Percentiles rank a stretch among this genome's conserved stretches.
These are phyloP conservation scores for Lactarius tabidus DNA, from an alignment of 768 basidiomycete genomes.

Conservation along the genomic window DNA sequence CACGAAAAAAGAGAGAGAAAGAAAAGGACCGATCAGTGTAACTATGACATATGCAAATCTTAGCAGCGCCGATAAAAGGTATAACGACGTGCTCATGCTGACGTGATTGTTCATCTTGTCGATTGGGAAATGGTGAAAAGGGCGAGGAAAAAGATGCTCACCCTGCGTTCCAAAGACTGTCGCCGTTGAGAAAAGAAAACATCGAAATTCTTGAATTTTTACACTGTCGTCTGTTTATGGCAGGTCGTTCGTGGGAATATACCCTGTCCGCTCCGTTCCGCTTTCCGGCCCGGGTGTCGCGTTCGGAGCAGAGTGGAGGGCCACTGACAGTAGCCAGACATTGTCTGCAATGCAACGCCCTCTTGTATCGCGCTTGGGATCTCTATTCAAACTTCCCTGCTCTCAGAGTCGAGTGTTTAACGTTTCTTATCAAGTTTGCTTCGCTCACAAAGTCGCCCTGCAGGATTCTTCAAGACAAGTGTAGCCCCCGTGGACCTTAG, in stretches of 20 bases:
- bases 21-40: conserved; percentile 72
- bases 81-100: conserved; percentile 46
- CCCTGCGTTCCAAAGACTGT: conserved; percentile 4
- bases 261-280: neutral
- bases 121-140: conserved; percentile 29
- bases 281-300: neutral
- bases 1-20: conserved; percentile 21
- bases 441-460: neutral
- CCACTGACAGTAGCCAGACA: neutral
- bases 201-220: neutral
- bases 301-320: neutral
- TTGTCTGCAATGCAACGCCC: neutral
- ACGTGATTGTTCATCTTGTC: conserved; percentile 57
- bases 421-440: too few relatives aligned
- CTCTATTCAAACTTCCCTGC: neutral
- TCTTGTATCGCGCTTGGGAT: neutral
- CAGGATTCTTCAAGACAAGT: conserved; percentile 21
- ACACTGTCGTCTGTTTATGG: conserved; percentile 20
- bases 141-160: conserved; percentile 15
- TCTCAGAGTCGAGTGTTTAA: neutral
- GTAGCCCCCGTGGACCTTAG: conserved; percentile 30
- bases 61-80: conserved; percentile 49
- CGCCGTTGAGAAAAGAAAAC: too few relatives aligned
- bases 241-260: conserved; percentile 11
- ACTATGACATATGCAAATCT: conserved; percentile 79